Base-by-base conservation (phyloP, 2,329 filamentous ascomycete genomes). In the Colletotrichum sp. region DNA sequence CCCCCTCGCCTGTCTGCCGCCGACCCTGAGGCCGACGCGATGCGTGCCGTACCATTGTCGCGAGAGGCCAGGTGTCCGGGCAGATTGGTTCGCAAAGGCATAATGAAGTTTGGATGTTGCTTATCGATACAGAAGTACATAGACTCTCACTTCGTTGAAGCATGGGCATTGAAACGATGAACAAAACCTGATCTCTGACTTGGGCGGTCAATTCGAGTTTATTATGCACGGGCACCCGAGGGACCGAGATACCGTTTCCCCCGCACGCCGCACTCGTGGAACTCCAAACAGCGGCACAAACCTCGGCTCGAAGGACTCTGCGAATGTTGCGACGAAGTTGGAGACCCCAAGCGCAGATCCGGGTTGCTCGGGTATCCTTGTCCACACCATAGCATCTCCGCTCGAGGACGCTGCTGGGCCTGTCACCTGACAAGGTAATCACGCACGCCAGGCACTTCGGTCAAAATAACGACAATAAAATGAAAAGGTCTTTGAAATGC, bases 21-120 rank as follows among this genome's bases (percentile, higher is more conserved):
- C 1, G 80, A 80, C 12, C 80, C 80, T 0, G 80, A 81, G 52
- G 83, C 82, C 21, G 83, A 83, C 30, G 80, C 82, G 38, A 83
- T 82, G 28, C 82, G 80, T 15, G 58, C 69, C 10, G 38, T 66
- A 18, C 32, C 57, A 24, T 63, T 70, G 38, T 26, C 34, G n/a
- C 55, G 34, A 43, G 67, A 63, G 57, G 36, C 58, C 0, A 63
- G 10, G 9, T 28, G 57, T 18, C 67, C 67, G 1, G 58, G n/a
- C 1, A 70, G 67, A n/a, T 70, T 70, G 6, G 34, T 18, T 52
- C 57, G 48, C 18, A 70, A 15, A 8, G 67, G 67, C 67, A 70
- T 70, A 5, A 32, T 32, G 55, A 16, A 24, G 6, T 18, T 48
- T 12, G 26, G 13, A 5, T 4, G 6, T 24, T 24, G 26, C 2